phyloP scores from a whole-genome alignment of 2,329 filamentous ascomycete species.

The Magnaporthiopsis incrustans region DNA sequence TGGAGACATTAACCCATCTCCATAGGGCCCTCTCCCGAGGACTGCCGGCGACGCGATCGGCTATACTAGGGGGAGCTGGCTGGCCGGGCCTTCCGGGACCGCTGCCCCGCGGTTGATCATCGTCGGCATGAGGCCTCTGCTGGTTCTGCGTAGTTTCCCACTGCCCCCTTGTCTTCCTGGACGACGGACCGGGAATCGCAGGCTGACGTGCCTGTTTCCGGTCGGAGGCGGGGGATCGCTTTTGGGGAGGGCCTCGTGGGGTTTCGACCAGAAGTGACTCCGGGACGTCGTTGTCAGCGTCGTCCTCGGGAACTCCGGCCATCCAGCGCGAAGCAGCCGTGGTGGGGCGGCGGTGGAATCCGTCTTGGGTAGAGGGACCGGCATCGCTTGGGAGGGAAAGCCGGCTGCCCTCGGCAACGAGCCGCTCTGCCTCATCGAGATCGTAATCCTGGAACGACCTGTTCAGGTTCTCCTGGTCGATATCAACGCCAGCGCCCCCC shows the following conservation, averaged over 20 bases:
- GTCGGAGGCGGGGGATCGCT: slow-evolving; percentile 11
- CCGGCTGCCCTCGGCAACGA: slow-evolving; percentile 38
- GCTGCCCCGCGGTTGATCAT: slow-evolving; percentile 16
- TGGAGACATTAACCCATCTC: slow-evolving; percentile 87
- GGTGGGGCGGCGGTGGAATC: not conserved
- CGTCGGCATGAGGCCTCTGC: slow-evolving; percentile 39
- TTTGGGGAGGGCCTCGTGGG: slow-evolving; percentile 22
- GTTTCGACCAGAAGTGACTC: slow-evolving; percentile 54
- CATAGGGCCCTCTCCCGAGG: slow-evolving; percentile 74
- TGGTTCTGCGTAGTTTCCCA: slow-evolving; percentile 48
- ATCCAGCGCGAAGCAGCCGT: slow-evolving; percentile 15
- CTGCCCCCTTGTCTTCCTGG: slow-evolving; percentile 36
- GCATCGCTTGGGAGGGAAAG: slow-evolving; percentile 23
- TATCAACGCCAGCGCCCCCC: slow-evolving; percentile 30
- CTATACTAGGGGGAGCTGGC: slow-evolving; percentile 21
- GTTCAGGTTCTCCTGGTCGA: slow-evolving; percentile 47
- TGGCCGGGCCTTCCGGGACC: slow-evolving; percentile 16
- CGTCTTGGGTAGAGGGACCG: not conserved
- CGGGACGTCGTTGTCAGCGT: slow-evolving; percentile 53
- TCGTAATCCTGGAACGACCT: slow-evolving; percentile 44
- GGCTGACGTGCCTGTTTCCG: slow-evolving; percentile 11
- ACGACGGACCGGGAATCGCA: slow-evolving; percentile 33
- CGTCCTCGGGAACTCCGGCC: slow-evolving; percentile 31
- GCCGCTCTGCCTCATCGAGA: slow-evolving; percentile 31
- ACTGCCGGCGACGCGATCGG: slow-evolving; percentile 21